These are phyloP conservation scores for Volvariella volvacea DNA, from an alignment of 1,284 basidiomycete genomes.

Conservation along the genomic window DNA sequence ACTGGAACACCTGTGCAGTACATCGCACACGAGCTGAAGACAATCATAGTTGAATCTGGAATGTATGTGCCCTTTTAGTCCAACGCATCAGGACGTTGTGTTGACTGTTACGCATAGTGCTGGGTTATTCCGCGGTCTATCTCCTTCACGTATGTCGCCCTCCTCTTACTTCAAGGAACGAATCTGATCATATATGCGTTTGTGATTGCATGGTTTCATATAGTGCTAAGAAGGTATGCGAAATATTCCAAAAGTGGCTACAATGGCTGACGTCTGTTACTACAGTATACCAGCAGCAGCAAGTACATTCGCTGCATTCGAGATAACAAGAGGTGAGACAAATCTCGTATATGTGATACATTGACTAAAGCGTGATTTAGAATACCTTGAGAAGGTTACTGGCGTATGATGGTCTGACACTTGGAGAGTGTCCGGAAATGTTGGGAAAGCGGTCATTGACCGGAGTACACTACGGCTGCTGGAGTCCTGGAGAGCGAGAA, in stretches of 20 bases:
- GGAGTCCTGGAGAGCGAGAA: neutral
- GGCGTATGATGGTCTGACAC: slow-evolving; percentile 22
- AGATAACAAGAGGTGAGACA: slow-evolving; percentile 81
- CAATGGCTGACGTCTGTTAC: neutral
- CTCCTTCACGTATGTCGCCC: slow-evolving; percentile 39
- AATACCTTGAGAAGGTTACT: slow-evolving; percentile 27
- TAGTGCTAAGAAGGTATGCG: slow-evolving; percentile 57
- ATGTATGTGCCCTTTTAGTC: slow-evolving; percentile 40
- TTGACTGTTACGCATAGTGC: slow-evolving; percentile 29
- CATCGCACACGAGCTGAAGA: slow-evolving; percentile 64
- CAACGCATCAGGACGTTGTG: neutral
- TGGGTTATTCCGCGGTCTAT: slow-evolving; percentile 69
- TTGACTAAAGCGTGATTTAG: no score
- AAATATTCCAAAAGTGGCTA: slow-evolving; percentile 1
- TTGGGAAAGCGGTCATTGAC: neutral
- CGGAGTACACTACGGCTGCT: neutral
- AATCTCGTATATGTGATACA: no score
- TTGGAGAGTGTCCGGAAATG: neutral
- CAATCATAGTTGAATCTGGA: slow-evolving; percentile 72
- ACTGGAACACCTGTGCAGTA: slow-evolving; percentile 76
- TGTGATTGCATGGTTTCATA: slow-evolving; percentile 2
- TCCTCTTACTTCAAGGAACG: neutral
- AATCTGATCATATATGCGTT: neutral
- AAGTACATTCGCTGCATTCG: slow-evolving; percentile 89
- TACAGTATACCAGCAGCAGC: slow-evolving; percentile 85